Evolutionary conservation across 305 asterid genomes (phyloP), one percentile per base, ranked within the genome.

Genomic region (Rubia peregrina): DNA sequence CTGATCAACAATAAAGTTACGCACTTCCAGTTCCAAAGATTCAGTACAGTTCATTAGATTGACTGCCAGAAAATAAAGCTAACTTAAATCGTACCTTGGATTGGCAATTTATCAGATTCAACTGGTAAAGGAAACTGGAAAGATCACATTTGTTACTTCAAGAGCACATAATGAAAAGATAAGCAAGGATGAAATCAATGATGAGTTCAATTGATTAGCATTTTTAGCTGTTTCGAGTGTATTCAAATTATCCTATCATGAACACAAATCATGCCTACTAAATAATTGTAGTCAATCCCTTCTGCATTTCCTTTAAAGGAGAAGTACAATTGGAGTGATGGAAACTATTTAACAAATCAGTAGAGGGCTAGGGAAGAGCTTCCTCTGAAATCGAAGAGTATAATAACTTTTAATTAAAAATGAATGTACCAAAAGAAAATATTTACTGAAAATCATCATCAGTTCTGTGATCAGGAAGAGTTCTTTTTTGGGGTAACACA

Each of bases 391-490:
- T 11, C 16, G 21, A 67, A 80, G 65, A 60, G 40, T 69, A 66
- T 38, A 33, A 60, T 42, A 71, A 67, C 17, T 55, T 43, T 19
- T 36, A n/a, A 67, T 46, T 62, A 8, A 62, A 19, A 68, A 36
- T 57, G 62, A 57, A 57, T 21, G 51, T 24, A 48, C 75, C 71
- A 65, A 19, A 53, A 73, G 22, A 68, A 66, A 49, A 73, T 74
- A 75, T 75, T 79, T 87, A 92, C 33, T 64, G 84, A 76, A 87
- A 88, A 85, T 90, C 96, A 71, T 87, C 91, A 74, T 88, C 89
- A 69, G 61, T 68, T 60, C 78, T 59, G 77, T 57, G 78, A 68
- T 68, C 73, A 73, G 85, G 83, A 75, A 86, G 79, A 59, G 73
- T 46, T 71, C 80, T 83, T 73, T 81, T 85, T 74, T 80, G 75